phyloP scores from a whole-genome alignment of 140 eudicot genomes.

The Stevia rebaudiana region DNA sequence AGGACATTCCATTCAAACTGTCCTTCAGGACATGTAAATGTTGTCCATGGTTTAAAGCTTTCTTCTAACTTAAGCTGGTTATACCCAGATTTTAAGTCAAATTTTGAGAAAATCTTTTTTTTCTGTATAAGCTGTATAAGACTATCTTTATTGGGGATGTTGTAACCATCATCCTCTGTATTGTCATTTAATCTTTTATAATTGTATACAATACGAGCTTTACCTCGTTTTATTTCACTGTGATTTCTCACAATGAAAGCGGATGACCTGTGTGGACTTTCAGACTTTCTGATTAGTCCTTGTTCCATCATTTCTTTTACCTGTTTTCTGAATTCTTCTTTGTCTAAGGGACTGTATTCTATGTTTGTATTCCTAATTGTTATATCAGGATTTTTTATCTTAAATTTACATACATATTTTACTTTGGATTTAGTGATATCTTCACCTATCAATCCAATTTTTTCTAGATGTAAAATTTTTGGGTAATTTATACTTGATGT shows the following conservation, averaged over 20 bases:
- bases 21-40: background rate
- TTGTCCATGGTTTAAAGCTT: background rate
- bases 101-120: background rate
- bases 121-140: background rate
- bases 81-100: slow-evolving; percentile 5
- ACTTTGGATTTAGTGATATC: background rate
- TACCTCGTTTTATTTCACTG: slow-evolving; percentile 1
- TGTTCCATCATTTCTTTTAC: background rate
- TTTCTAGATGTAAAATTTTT: background rate
- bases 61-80: background rate
- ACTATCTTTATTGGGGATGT: background rate
- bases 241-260: background rate
- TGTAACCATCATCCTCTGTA: background rate
- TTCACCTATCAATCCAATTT: background rate
- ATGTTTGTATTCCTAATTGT: background rate
- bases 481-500: background rate
- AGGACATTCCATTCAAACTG: background rate
- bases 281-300: background rate
- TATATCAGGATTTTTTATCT: background rate
- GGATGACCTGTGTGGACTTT: slow-evolving; percentile 1
- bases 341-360: background rate
- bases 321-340: background rate
- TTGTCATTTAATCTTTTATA: slow-evolving; percentile 6
- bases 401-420: background rate
- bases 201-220: background rate